Conservation (phyloP, 1,284 basidiomycete species). For the Trichosporon sp. region DNA sequence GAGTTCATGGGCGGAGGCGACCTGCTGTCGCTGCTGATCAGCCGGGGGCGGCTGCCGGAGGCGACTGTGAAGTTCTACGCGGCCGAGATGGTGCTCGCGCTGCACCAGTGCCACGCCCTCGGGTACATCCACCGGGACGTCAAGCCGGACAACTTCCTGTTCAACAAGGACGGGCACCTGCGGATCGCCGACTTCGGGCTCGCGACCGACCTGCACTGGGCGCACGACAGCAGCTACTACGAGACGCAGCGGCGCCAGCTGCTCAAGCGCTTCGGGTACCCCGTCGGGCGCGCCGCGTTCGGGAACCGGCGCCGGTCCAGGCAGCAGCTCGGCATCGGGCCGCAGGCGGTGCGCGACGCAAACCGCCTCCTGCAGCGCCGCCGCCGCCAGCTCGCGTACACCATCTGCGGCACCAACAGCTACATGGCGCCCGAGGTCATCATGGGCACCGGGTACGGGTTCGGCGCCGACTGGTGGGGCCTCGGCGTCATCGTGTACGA, state of each 20-base stretch:
- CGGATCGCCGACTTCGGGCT: conserved; percentile 93
- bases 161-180: conserved; percentile 88
- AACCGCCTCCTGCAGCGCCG: conserved; percentile 49
- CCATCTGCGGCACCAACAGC: conserved; percentile 75
- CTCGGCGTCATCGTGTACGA: conserved; percentile 77
- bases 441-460: conserved; percentile 75
- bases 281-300: conserved; percentile 54
- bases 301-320: conserved; percentile 14
- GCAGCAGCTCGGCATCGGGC: conserved; percentile 44
- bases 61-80: conserved; percentile 91
- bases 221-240: conserved; percentile 90
- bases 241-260: conserved; percentile 86
- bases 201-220: conserved; percentile 61
- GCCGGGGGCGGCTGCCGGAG: conserved; percentile 89
- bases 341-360: conserved; percentile 54
- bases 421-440: conserved; percentile 96
- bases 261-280: conserved; percentile 87
- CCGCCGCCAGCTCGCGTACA: conserved; percentile 87
- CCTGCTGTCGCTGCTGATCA: conserved; percentile 89
- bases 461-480: conserved; percentile 97
- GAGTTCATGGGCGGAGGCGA: conserved; percentile 97
- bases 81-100: conserved; percentile 96
- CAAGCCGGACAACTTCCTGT: conserved; percentile 94
- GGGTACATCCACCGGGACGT: conserved; percentile 98
- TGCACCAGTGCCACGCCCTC: conserved; percentile 87